Conservation (phyloP, 257 asterid species). For the Nicotiana attenuata region DNA sequence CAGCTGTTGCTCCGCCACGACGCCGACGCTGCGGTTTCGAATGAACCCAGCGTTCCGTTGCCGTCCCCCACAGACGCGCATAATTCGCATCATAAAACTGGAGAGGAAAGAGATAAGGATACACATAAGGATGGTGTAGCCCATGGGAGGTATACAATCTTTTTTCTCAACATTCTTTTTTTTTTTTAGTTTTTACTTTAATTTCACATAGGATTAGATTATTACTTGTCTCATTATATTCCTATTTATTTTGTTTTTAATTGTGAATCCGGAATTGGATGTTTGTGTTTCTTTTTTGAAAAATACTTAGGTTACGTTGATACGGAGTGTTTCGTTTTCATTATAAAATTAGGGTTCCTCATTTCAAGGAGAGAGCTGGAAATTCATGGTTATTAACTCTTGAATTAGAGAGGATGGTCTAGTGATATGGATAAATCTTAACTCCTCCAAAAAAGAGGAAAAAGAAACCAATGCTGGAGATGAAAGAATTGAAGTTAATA, state of each 20-base stretch:
- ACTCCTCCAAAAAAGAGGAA: not conserved
- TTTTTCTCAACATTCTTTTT: not conserved
- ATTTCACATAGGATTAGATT: not conserved
- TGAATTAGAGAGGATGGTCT: not conserved
- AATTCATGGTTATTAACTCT: not conserved
- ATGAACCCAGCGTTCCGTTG: constrained; percentile 38
- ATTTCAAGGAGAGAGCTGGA: not conserved
- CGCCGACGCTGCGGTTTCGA: constrained; percentile 20
- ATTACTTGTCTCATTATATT: not conserved
- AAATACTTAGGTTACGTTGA: not conserved
- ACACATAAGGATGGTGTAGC: constrained; percentile 22
- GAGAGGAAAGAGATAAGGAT: constrained; percentile 18
- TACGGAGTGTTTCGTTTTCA: not conserved
- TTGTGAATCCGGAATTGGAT: not conserved
- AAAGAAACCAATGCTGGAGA: not conserved
- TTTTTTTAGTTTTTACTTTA: not conserved
- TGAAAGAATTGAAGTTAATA: not conserved
- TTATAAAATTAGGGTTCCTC: not conserved
- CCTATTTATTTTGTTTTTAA: not conserved
- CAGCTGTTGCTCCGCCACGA: constrained; percentile 39
- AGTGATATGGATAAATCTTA: not conserved
- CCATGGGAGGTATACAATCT: constrained; percentile 13
- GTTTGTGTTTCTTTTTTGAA: not conserved
- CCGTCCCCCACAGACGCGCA: constrained; percentile 46
- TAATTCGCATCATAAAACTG: not conserved